phyloP scores from a whole-genome alignment of 1,284 basidiomycete genomes.

The Fomitopsis pinicola region DNA sequence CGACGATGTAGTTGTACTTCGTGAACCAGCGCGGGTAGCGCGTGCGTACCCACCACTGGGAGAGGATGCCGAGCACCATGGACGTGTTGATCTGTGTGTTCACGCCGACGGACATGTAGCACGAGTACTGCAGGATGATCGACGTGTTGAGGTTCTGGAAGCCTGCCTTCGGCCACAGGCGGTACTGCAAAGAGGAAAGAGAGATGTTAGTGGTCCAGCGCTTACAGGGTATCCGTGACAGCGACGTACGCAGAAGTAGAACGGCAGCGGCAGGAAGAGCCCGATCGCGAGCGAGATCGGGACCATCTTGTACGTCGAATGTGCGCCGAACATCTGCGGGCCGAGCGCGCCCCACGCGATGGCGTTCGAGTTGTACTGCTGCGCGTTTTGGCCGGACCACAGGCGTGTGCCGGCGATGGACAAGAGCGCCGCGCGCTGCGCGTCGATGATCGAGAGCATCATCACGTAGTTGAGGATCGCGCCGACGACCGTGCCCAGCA shows the following conservation, averaged over 20 bases:
- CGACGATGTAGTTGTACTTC: conserved; percentile 46
- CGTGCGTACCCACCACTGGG: conserved; percentile 46
- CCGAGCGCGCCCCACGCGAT: conserved; percentile 59
- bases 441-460: conserved; percentile 45
- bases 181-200: conserved; percentile 35
- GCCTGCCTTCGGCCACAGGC: conserved; percentile 40
- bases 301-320: conserved; percentile 44
- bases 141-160: conserved; percentile 47
- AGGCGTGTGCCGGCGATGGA: conserved; percentile 31
- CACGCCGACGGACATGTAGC: conserved; percentile 34
- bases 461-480: conserved; percentile 30
- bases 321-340: conserved; percentile 45
- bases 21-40: conserved; percentile 45
- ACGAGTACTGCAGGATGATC: conserved; percentile 29
- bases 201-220: conserved; percentile 10
- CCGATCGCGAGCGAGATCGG: conserved; percentile 52
- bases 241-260: conserved; percentile 40
- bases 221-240: conserved; percentile 25
- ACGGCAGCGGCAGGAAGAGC: conserved; percentile 47
- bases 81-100: conserved; percentile 46
- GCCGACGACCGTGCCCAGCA: conserved; percentile 10
- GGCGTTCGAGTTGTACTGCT: conserved; percentile 44
- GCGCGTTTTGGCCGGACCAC: conserved; percentile 54
- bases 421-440: conserved; percentile 27
- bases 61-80: conserved; percentile 48